Conservation (phyloP, 1,284 basidiomycete genomes). For the Moniliophthora roreri region DNA sequence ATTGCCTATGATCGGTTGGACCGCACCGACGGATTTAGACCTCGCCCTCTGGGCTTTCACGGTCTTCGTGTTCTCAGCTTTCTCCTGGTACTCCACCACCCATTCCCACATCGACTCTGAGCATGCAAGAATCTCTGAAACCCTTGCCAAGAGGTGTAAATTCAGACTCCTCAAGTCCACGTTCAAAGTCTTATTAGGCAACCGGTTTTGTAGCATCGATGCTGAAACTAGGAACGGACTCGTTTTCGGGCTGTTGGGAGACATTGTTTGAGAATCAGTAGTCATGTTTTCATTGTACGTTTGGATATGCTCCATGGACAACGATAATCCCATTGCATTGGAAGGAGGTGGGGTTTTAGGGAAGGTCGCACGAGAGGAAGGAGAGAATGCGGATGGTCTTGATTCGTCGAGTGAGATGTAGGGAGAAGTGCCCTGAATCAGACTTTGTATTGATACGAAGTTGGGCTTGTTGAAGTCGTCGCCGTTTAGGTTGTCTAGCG, state of each 20-base stretch:
- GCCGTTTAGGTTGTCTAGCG: background rate
- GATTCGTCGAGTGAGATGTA: slow-evolving; percentile 47
- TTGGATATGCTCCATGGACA: background rate
- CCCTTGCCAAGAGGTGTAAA: slow-evolving; percentile 55
- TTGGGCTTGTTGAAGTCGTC: slow-evolving; percentile 25
- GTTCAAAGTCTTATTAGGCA: slow-evolving; percentile 51
- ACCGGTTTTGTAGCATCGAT: slow-evolving; percentile 23
- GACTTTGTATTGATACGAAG: slow-evolving; percentile 31
- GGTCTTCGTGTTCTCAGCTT: slow-evolving; percentile 16
- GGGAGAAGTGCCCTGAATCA: slow-evolving; percentile 36
- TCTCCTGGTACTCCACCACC: slow-evolving; percentile 49
- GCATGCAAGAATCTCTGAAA: slow-evolving; percentile 61
- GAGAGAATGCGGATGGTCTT: slow-evolving; percentile 39
- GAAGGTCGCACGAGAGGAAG: slow-evolving; percentile 32
- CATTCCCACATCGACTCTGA: slow-evolving; percentile 78
- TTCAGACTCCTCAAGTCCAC: slow-evolving; percentile 58
- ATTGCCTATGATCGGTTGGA: background rate
- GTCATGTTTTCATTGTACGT: background rate
- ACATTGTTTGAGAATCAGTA: background rate
- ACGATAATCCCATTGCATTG: background rate
- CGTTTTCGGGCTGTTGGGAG: background rate
- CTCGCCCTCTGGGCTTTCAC: slow-evolving; percentile 17
- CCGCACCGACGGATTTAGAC: slow-evolving; percentile 25
- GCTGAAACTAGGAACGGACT: background rate
- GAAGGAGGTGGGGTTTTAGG: background rate